Percentiles rank a stretch among this genome's conserved stretches.
phyloP scores from a whole-genome alignment of 1,284 basidiomycete species.

The Volvariella volvacea region DNA sequence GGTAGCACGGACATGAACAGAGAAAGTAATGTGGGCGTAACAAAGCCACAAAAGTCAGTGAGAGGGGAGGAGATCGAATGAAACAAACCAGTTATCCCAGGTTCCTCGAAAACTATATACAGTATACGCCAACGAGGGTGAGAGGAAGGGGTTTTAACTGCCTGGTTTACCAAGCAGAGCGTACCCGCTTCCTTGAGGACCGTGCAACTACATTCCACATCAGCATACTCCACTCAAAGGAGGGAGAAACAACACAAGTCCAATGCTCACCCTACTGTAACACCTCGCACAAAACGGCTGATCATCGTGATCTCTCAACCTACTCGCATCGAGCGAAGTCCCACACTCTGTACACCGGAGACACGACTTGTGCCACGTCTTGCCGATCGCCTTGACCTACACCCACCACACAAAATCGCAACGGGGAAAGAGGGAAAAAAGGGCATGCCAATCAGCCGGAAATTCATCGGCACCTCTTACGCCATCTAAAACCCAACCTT shows the following conservation, averaged over 20 bases:
- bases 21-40: too few relatives aligned
- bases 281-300: slow-evolving; percentile 63
- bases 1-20: too few relatives aligned
- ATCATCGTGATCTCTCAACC: slow-evolving; percentile 67
- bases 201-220: slow-evolving; percentile 41
- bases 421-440: too few relatives aligned
- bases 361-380: slow-evolving; percentile 73
- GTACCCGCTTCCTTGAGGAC: slow-evolving; percentile 68
- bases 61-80: too few relatives aligned
- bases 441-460: too few relatives aligned
- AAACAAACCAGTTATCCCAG: too few relatives aligned
- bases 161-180: slow-evolving; percentile 61
- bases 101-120: too few relatives aligned
- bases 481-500: slow-evolving; percentile 69
- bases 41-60: too few relatives aligned
- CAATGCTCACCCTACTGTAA: slow-evolving; percentile 57
- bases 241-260: not conserved
- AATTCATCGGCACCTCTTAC: too few relatives aligned
- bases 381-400: slow-evolving; percentile 67
- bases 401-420: slow-evolving; percentile 64
- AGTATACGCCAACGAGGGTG: too few relatives aligned
- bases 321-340: slow-evolving; percentile 57
- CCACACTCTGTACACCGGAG: slow-evolving; percentile 65
- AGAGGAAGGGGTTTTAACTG: too few relatives aligned
- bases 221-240: not conserved